phyloP scores from a whole-genome alignment of 139 green algal species.

The Picochlorum sp. region DNA sequence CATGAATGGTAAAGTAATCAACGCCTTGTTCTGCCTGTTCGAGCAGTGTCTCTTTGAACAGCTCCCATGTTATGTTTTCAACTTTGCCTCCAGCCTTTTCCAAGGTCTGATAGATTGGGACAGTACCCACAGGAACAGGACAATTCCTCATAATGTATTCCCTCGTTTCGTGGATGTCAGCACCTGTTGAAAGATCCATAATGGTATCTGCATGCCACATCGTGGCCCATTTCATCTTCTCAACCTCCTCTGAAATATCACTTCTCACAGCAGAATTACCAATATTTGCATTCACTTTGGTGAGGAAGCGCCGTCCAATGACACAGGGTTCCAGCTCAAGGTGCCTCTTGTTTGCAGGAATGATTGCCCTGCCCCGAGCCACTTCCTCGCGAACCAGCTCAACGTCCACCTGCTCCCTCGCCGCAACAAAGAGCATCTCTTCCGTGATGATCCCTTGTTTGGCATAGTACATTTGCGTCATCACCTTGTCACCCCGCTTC shows the following conservation, averaged over 20 bases:
- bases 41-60: slow-evolving; percentile 78
- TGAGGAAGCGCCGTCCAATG: slow-evolving; percentile 82
- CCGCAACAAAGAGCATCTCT: slow-evolving; percentile 89
- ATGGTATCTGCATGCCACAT: slow-evolving; percentile 94
- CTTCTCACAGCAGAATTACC: slow-evolving; percentile 83
- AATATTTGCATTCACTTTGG: slow-evolving; percentile 97
- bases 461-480: slow-evolving; percentile 77
- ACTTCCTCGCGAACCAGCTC: slow-evolving; percentile 92
- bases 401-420: slow-evolving; percentile 74
- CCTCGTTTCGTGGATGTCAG: slow-evolving; percentile 89
- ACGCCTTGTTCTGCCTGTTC: slow-evolving; percentile 95
- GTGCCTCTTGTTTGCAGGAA: slow-evolving; percentile 91
- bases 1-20: slow-evolving; percentile 98
- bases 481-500: slow-evolving; percentile 28
- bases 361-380: slow-evolving; percentile 88
- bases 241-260: slow-evolving; percentile 95
- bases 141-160: slow-evolving; percentile 93
- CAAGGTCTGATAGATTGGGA: slow-evolving; percentile 82
- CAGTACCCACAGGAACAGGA: slow-evolving; percentile 77
- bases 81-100: slow-evolving; percentile 76
- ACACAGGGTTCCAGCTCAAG: slow-evolving; percentile 88
- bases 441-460: slow-evolving; percentile 77
- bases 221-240: slow-evolving; percentile 90
- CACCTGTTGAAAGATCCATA: slow-evolving; percentile 92
- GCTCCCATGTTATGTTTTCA: slow-evolving; percentile 90